Base-by-base conservation (phyloP, 192 early-diverging fungal species). In the Kappamyces sp. region DNA sequence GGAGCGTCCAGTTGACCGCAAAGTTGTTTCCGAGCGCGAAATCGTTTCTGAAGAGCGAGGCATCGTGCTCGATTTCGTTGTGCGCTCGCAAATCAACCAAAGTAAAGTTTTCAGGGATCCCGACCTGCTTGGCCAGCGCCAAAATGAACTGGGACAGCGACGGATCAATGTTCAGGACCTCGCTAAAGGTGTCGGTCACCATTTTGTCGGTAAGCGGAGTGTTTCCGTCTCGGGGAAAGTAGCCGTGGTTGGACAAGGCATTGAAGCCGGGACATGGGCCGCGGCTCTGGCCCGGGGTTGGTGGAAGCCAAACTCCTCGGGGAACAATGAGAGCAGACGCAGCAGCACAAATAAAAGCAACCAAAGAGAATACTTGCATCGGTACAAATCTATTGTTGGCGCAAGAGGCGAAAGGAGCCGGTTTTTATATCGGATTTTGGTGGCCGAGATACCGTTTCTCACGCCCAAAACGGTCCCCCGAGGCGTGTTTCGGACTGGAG, bases 11-110 rank as follows among this genome's bases (percentile, higher is more conserved):
- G 23, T 66, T 40, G 39, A 49, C 35, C 9, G 35, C 1, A 15
- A 12, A 23, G 61, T 61, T 63, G 63, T 74, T 62, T n/a, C 73
- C 73, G 43, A 74, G 55, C 46, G 23, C 41, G 15, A 23, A 35
- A 51, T 74, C 73, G 15, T 58, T 36, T 1, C 73, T 46, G 8
- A 65, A 39, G 33, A 74, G 54, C 35, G 68, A 71, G 3, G 62
- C 61, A 36, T 74, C 73, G 57, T 74, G 73, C 52, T 74, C 68
- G 9, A 74, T 64, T 13, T 23, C 39, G 35, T 49, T 49, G 58
- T 64, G 63, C 3, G 23, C 37, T 7, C 49, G 41, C 2, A 63
- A 41, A 3, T 54, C 33, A 10, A 12, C 47, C 33, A 63, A 34
- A 32, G 38, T n/a, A 10, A 63, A 9, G 43, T 39, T 55, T 54